These are phyloP conservation scores for Zizania latifolia DNA, from an alignment of 176 grass and related monocot genomes.

Conservation along the genomic window DNA sequence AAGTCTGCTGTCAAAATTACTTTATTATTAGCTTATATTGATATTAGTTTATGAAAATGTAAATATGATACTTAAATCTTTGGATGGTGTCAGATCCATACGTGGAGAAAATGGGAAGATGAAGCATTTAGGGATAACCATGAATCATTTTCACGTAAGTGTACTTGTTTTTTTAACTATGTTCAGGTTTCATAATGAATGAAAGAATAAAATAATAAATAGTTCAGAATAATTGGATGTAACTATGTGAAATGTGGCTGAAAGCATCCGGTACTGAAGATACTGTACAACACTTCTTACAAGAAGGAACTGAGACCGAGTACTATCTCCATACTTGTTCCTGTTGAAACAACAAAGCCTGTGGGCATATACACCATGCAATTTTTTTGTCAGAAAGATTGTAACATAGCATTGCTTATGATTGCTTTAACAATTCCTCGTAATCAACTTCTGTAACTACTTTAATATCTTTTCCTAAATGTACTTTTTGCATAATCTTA, in stretches of 20 bases:
- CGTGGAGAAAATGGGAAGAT: conserved; percentile 98
- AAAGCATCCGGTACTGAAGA: neutral
- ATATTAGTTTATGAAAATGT: neutral
- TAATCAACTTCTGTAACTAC: neutral
- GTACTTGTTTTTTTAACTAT: neutral
- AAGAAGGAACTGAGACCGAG: neutral
- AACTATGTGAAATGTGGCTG: neutral
- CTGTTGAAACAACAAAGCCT: neutral
- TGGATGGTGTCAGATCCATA: conserved; percentile 61
- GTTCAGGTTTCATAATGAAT: neutral
- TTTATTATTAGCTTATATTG: neutral
- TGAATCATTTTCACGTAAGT: conserved; percentile 66
- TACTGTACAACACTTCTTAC: neutral
- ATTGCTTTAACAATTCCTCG: conserved; percentile 2
- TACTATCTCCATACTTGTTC: neutral
- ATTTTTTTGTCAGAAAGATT: neutral
- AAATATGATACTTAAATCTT: conserved; percentile 14
- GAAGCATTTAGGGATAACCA: conserved; percentile 85
- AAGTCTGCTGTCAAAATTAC: neutral
- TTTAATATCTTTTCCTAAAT: neutral
- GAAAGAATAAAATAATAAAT: neutral
- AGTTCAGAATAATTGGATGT: conserved; percentile 8
- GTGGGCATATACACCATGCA: neutral
- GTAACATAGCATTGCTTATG: neutral
- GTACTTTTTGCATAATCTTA: neutral